Base-by-base conservation (phyloP, 306 rosid species). In the Sechiopsis laciniata region DNA sequence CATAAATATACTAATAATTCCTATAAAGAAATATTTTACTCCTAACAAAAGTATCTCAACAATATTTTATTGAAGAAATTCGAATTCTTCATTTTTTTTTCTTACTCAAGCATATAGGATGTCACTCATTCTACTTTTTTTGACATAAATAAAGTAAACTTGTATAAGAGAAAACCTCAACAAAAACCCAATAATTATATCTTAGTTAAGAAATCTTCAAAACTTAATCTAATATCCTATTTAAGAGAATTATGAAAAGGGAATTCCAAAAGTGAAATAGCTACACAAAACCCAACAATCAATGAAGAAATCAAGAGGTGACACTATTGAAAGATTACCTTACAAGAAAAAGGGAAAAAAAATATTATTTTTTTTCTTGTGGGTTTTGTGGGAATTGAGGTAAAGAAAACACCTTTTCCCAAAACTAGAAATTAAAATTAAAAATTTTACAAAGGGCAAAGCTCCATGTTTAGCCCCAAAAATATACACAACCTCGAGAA, bases 391-490 rank as follows among this genome's bases (percentile, higher is more conserved):
- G 29, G 75, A 32, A 42, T 71, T 71, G n/a, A 71, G 50, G 75
- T 53, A 53, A 65, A 32, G 37, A 32, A 32, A 32, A 32, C 29
- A 62, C 6, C 75, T 8, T 32, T 72, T 72, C 75, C 75, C 75
- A 32, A 72, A 72, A 72, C 61, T 72, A 54, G 62, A 52, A 24
- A 72, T 51, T 3, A 0, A 20, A 57, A 57, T 9, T 8, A 32
- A 32, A 0, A 42, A n/a, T 11, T 13, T 67, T 67, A 68, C 73
- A 45, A 46, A 20, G 40, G 40, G 40, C 78, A 56, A 59, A 71
- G 74, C 79, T 73, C 82, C 75, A 79, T 82, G 26, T 80, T 72
- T 77, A 51, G 68, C 79, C 79, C 82, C 72, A 77, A 77, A 79
- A 77, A 77, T 77, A 69, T 29, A 42, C 72, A 55, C 72, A 55